Conservation (phyloP, 2,329 filamentous ascomycete species). For the Xylariaceae sp. region DNA sequence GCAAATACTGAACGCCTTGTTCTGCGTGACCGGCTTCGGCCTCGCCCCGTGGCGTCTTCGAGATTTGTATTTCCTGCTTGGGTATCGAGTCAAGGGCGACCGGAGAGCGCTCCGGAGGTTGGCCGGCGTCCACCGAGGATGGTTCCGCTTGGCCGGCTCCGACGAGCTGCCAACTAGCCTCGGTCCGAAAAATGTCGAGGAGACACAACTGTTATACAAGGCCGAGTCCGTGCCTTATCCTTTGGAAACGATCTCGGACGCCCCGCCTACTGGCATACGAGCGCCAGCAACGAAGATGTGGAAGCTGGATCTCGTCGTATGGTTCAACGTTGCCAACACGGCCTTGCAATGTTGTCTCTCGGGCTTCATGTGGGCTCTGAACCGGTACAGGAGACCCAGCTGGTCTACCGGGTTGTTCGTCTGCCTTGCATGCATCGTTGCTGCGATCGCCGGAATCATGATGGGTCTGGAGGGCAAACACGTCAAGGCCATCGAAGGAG, state of each 20-base stretch:
- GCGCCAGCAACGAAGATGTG: constrained; percentile 60
- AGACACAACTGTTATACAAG: constrained; percentile 28
- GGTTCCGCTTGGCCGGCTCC: constrained; percentile 67
- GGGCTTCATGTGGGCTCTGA: constrained; percentile 77
- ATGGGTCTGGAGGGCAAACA: constrained; percentile 65
- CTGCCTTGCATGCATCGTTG: constrained; percentile 62
- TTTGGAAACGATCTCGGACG: constrained; percentile 51
- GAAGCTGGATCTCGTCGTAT: constrained; percentile 75
- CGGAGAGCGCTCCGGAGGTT: constrained; percentile 55
- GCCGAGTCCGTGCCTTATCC: constrained; percentile 55
- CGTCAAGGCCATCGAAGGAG: constrained; percentile 65
- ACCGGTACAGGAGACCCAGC: constrained; percentile 63
- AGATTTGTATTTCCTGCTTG: constrained; percentile 66
- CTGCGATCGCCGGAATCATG: constrained; percentile 59
- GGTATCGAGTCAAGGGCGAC: constrained; percentile 50
- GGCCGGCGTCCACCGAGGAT: constrained; percentile 65
- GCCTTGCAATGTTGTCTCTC: constrained; percentile 67
- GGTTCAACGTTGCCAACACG: constrained; percentile 73
- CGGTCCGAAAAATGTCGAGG: constrained; percentile 44
- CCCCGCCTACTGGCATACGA: constrained; percentile 63
- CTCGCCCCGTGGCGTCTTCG: constrained; percentile 78
- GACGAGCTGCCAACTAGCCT: constrained; percentile 46
- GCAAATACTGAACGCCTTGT: constrained; percentile 75
- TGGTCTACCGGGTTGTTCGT: constrained; percentile 80
- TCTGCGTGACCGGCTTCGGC: constrained; percentile 81